phyloP scores from a whole-genome alignment of 148 eudicot genomes.

The Linanthus parryae region DNA sequence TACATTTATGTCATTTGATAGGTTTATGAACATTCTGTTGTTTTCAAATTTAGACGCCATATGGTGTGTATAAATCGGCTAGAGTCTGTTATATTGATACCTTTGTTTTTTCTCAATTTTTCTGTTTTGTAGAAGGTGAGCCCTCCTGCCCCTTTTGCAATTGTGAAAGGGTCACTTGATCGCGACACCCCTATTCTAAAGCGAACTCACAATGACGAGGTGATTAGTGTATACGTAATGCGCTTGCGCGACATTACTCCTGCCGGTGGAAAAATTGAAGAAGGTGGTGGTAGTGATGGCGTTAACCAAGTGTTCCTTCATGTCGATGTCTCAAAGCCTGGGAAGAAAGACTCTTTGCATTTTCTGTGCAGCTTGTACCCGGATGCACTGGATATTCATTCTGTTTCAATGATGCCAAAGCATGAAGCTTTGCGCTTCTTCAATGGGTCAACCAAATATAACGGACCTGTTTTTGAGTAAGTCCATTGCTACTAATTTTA shows the following conservation, averaged over 20 bases:
- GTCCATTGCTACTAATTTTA: conserved; percentile 13
- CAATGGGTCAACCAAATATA: conserved; percentile 35
- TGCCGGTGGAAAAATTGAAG: conserved; percentile 36
- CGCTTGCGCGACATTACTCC: conserved; percentile 51
- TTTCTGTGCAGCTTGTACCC: conserved; percentile 85
- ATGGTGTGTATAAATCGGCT: no score
- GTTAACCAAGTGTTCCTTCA: conserved; percentile 77
- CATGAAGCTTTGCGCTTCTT: conserved; percentile 31
- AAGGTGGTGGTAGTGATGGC: conserved; percentile 33
- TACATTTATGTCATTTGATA: no score
- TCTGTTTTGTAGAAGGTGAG: conserved; percentile 49
- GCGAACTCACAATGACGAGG: conserved; percentile 51
- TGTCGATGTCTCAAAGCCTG: conserved; percentile 62
- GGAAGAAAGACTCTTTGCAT: conserved; percentile 44
- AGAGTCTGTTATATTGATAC: no score
- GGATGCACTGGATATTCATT: conserved; percentile 83
- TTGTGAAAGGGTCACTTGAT: conserved; percentile 63
- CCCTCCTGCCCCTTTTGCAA: conserved; percentile 56
- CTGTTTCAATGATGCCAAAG: conserved; percentile 66
- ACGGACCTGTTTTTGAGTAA: conserved; percentile 71
- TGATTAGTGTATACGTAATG: conserved; percentile 64
- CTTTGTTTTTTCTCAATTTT: no score
- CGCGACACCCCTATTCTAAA: conserved; percentile 57
- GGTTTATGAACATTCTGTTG: no score
- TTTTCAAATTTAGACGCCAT: no score